phyloP scores from a whole-genome alignment of 257 asterid species.

The Capsicum pubescens region DNA sequence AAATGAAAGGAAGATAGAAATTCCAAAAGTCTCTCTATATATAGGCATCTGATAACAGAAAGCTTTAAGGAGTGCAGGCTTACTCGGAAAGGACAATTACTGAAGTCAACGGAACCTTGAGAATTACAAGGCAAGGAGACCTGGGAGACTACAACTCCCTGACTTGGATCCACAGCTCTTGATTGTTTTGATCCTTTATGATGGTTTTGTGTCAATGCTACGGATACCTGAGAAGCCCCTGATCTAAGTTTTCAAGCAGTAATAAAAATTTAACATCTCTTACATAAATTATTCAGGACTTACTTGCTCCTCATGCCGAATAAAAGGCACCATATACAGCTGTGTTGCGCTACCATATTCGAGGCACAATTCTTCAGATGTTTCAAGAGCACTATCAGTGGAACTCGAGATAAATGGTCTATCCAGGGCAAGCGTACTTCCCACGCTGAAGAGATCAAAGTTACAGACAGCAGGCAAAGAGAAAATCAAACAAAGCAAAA shows the following conservation, averaged over 20 bases:
- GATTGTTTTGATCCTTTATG: slow-evolving; percentile 66
- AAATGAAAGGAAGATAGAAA: slow-evolving; percentile 6
- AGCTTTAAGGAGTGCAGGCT: slow-evolving; percentile 40
- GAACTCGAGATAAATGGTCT: slow-evolving; percentile 73
- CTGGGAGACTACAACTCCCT: slow-evolving; percentile 77
- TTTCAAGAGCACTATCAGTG: slow-evolving; percentile 53
- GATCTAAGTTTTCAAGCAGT: slow-evolving; percentile 20
- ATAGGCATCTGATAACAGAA: neutral
- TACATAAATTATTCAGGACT: slow-evolving; percentile 33
- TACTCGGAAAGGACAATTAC: slow-evolving; percentile 86
- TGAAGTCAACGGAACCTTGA: slow-evolving; percentile 88
- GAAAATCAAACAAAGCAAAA: slow-evolving; percentile 18
- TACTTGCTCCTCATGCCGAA: slow-evolving; percentile 80
- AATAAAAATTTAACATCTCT: slow-evolving; percentile 18
- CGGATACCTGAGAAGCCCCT: slow-evolving; percentile 56
- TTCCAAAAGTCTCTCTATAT: neutral
- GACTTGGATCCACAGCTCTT: slow-evolving; percentile 56
- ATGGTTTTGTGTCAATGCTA: slow-evolving; percentile 78
- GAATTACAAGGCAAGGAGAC: slow-evolving; percentile 89
- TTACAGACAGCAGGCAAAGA: slow-evolving; percentile 25
- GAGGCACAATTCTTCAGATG: slow-evolving; percentile 57
- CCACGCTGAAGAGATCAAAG: slow-evolving; percentile 60
- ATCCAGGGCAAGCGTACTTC: slow-evolving; percentile 94
- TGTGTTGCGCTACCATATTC: slow-evolving; percentile 93
- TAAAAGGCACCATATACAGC: slow-evolving; percentile 76